phyloP scores from a whole-genome alignment of 208 protist genomes.

The Trypanosoma congolense region DNA sequence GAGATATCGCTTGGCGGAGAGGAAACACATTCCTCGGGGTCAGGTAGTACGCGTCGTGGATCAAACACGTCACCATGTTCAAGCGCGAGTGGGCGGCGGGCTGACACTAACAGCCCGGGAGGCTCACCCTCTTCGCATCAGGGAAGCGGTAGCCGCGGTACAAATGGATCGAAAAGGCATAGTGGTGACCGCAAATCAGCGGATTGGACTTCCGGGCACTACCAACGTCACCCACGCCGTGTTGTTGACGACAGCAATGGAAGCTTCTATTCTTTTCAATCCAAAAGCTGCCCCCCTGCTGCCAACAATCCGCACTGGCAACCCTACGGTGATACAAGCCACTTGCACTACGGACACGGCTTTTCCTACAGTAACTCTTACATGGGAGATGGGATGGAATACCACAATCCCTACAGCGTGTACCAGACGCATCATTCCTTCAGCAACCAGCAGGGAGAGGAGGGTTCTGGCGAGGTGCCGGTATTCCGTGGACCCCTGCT shows the following conservation, averaged over 20 bases:
- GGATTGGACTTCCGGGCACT: not conserved
- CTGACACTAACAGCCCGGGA: too few species aligned
- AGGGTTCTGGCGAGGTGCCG: not conserved
- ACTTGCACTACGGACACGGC: conserved; percentile 4
- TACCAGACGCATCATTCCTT: conserved; percentile 11
- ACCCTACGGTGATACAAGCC: not conserved
- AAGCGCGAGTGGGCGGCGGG: too few species aligned
- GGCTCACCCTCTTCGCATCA: too few species aligned
- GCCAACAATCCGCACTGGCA: not conserved
- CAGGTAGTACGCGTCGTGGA: conserved; percentile 2
- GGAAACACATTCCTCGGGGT: conserved; percentile 20
- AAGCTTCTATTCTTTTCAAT: not conserved
- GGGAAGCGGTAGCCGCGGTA: too few species aligned
- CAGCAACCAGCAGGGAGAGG: conserved; percentile 1
- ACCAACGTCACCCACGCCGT: not conserved
- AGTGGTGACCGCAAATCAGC: not conserved
- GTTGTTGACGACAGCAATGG: not conserved
- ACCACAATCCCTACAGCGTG: not conserved
- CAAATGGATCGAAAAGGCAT: not conserved
- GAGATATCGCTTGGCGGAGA: conserved; percentile 33
- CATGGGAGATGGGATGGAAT: conserved; percentile 8
- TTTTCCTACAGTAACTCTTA: not conserved
- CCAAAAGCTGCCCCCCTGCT: conserved; percentile 10
- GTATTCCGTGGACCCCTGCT: conserved; percentile 7
- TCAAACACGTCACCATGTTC: too few species aligned